A percentile compares a stretch with the other conserved stretches of the same genome.
These are phyloP conservation scores for Fusarium sp. DNA, from an alignment of 2,329 filamentous ascomycete genomes.

Conservation along the genomic window DNA sequence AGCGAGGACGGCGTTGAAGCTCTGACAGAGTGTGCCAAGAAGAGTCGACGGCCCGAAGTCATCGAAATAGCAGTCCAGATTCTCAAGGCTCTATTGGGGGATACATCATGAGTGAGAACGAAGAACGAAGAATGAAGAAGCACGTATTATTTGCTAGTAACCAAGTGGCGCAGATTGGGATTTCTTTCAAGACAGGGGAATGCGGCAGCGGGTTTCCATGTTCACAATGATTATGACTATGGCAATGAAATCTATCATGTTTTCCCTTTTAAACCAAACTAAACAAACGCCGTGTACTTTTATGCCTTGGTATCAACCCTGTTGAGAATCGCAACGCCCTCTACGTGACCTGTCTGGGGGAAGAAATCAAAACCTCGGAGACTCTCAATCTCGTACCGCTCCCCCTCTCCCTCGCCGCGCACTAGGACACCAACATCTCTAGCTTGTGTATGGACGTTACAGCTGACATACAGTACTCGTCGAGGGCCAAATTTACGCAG, in stretches of 20 bases:
- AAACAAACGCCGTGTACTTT: constrained; percentile 25
- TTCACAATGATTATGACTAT: constrained; percentile 38
- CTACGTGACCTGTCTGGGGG: constrained; percentile 82
- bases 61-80: constrained; percentile 78
- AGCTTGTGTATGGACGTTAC: constrained; percentile 98
- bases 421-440: constrained; percentile 91
- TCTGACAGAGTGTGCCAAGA: constrained; percentile 77
- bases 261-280: constrained; percentile 12
- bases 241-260: constrained; percentile 30
- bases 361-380: constrained; percentile 97
- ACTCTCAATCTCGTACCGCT: constrained; percentile 87
- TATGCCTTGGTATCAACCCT: constrained; percentile 57
- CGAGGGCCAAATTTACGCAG: constrained; percentile 81
- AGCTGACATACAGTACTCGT: constrained; percentile 93
- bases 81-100: constrained; percentile 74
- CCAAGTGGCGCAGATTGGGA: constrained; percentile 5
- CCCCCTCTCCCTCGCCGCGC: constrained; percentile 67
- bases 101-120: constrained; percentile 42
- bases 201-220: constrained; percentile 27
- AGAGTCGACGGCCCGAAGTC: constrained; percentile 76
- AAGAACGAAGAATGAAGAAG: constrained; percentile 6
- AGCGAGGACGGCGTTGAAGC: constrained; percentile 73
- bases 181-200: constrained; percentile 9
- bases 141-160: constrained; percentile 19
- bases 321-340: constrained; percentile 75